Evolutionary conservation across 352 stramenopile genomes (phyloP), one percentile per base, ranked within the genome.

Genomic region (Pythium rhizo-oryzae): DNA sequence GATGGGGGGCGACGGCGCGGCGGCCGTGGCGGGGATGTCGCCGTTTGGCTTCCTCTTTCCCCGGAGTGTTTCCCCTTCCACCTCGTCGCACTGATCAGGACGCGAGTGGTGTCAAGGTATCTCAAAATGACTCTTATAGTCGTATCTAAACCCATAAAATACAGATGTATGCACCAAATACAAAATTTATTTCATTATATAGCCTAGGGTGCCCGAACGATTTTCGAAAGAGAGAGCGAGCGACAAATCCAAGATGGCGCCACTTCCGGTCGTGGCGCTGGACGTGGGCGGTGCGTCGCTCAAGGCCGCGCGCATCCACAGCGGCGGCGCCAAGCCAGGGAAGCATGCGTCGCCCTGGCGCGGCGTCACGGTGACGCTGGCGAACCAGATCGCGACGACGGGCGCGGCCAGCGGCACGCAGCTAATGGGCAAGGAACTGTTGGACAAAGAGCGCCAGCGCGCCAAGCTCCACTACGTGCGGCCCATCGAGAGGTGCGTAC

Each of bases 261-360:
- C 25, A 19, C 56, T 62, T 39, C 59, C 33, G 15, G 80, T 89
- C 12, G 65, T 91, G 21, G 82, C 74, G 25, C 64, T 93, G 35
- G 85, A 93, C 54, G 74, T 74, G 1, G 85, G 85, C 51, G 85
- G 82, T 54, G 78, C 76, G 49, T 84, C 82, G 69, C 71, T 93
- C 53, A 89, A 90, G 70, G 82, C 85, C 62, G 78, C 81, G 23
- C 71, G 89, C 19, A 72, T 87, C 21, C 21, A 11, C 25, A 16
- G 15, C 21, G 39, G 46, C 39, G 61, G 43, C 19, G 16, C 23
- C 56, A 64, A 65, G 56, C 55, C 21, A 51, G 57, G 16, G n/a
- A 43, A 59, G 16, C 30, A 44, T 19, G 21, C 4, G 62, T 16
- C 13, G 37, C 59, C 47, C 0, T 49, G 51, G 15, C 21, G 30